These are phyloP conservation scores for Durusdinium trenchii DNA, from an alignment of 73 alveolate genomes.

Conservation along the genomic window DNA sequence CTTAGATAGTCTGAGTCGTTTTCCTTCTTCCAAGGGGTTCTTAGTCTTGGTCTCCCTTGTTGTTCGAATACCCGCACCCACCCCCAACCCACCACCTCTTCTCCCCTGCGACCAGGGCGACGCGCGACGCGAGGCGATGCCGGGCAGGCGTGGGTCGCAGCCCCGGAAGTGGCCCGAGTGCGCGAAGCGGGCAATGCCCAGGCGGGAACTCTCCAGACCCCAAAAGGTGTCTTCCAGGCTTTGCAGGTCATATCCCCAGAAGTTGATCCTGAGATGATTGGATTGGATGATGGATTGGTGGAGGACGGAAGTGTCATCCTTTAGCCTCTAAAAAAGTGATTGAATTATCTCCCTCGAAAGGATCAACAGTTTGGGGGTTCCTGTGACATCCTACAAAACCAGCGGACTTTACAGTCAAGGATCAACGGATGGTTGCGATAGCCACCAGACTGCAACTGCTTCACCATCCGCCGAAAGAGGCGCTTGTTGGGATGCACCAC, in stretches of 20 bases:
- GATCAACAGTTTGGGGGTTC: no score
- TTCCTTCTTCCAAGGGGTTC: not conserved
- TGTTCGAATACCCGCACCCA: no score
- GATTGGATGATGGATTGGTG: no score
- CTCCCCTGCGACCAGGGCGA: no score
- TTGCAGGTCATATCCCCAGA: conserved; percentile 79
- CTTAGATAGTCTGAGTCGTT: not conserved
- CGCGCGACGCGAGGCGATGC: not conserved
- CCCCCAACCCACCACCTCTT: no score
- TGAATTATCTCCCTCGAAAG: no score
- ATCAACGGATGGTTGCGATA: conserved; percentile 13
- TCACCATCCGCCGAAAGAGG: conserved; percentile 5
- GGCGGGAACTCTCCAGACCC: not conserved
- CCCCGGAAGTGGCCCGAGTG: not conserved
- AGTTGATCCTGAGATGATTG: conserved; percentile 24
- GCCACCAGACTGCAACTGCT: conserved; percentile 35
- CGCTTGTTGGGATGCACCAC: conserved; percentile 58
- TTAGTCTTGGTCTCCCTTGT: no score
- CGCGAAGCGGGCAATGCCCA: conserved; percentile 8
- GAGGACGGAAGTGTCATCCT: no score
- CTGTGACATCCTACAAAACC: no score
- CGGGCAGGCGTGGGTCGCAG: conserved; percentile 1
- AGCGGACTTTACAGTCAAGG: not conserved
- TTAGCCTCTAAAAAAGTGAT: no score
- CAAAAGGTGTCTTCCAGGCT: conserved; percentile 77